Base-by-base conservation (phyloP, 148 eudicot species). In the Dianthus caryophyllus region DNA sequence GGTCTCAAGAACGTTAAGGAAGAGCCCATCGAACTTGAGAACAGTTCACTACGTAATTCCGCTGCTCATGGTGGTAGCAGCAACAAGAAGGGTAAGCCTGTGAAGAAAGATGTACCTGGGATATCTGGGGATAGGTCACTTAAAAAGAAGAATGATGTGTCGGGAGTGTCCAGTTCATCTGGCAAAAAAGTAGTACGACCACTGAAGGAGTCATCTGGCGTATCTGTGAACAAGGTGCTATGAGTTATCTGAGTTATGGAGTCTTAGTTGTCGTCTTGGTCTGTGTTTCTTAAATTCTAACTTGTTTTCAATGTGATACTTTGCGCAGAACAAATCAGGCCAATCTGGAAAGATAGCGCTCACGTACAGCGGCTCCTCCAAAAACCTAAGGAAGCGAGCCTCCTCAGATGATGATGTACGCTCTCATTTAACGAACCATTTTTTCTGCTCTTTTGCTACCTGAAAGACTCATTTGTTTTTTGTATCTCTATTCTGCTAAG, bases 181-280 rank as follows among this genome's bases (percentile, higher is more conserved):
- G 66, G 66, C 12, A 63, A 63, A 46, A 63, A 63, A 30, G 2
- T 63, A 25, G 31, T 41, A 44, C 43, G 43, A 26, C 66, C 39
- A 62, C 51, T 20, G 8, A 55, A 61, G 66, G 79, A 71, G 31
- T 41, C 11, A 24, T 57, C 67, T 53, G 69, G 67, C 66, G 79
- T 71, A 53, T 75, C 85, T 64, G 75, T 81, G 61, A 79, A 66
- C 70, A 81, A 81, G 87, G 81, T 79, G 74, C 59, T 59, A 27
- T 59, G 17, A 53, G 22, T 70, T 21, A 11, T 24, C 26, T 54
- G 51, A 25, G 33, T 63, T 26, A 20, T 43, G 22, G 31, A 9
- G 16, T 24, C 31, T 21, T 73, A 14, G 57, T 49, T 56, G 38
- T 30, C 47, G 14, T 48, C 24, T 61, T 61, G 36, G 56, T 47